Evolutionary conservation across 371 early-diverging fungal genomes (phyloP).

Genomic region (Lichtheimia ornata): DNA sequence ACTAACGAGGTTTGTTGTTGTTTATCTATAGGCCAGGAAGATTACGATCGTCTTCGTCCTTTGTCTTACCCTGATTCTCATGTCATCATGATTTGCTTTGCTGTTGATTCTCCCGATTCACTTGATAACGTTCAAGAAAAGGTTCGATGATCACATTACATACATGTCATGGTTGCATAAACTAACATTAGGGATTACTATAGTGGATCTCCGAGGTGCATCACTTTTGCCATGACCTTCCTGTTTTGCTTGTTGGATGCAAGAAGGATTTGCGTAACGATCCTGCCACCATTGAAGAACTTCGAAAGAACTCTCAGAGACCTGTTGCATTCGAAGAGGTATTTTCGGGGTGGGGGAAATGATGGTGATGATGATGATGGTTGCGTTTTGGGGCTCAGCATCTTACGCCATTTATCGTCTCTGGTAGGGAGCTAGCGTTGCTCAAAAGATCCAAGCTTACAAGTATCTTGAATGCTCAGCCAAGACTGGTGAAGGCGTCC

Average conservation of each 20-base stretch:
- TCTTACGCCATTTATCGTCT: conserved; percentile 1
- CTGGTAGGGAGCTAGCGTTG: conserved; percentile 64
- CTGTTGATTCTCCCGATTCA: conserved; percentile 85
- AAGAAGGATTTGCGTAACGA: conserved; percentile 91
- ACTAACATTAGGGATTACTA: not conserved
- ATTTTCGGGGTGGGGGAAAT: conserved; percentile 6
- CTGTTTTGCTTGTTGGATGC: conserved; percentile 85
- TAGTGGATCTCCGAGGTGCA: conserved; percentile 93
- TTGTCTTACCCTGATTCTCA: conserved; percentile 91
- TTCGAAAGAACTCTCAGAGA: conserved; percentile 70
- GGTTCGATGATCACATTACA: conserved; percentile 26
- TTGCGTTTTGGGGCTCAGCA: not conserved
- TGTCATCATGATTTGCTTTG: conserved; percentile 86
- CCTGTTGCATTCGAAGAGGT: conserved; percentile 84
- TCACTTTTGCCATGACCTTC: conserved; percentile 85
- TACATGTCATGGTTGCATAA: conserved; percentile 1
- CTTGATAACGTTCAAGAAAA: conserved; percentile 83
- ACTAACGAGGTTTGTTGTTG: conserved; percentile 34
- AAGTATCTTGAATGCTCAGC: conserved; percentile 82
- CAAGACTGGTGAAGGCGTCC: conserved; percentile 68
- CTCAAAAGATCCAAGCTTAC: conserved; percentile 71
- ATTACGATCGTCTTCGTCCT: conserved; percentile 90
- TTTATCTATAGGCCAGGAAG: conserved; percentile 73
- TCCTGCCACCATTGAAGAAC: conserved; percentile 71
- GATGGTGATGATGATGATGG: not conserved